Evolutionary conservation across 805 yeast species (phyloP).

Genomic region (Huiozyma naganishii): DNA sequence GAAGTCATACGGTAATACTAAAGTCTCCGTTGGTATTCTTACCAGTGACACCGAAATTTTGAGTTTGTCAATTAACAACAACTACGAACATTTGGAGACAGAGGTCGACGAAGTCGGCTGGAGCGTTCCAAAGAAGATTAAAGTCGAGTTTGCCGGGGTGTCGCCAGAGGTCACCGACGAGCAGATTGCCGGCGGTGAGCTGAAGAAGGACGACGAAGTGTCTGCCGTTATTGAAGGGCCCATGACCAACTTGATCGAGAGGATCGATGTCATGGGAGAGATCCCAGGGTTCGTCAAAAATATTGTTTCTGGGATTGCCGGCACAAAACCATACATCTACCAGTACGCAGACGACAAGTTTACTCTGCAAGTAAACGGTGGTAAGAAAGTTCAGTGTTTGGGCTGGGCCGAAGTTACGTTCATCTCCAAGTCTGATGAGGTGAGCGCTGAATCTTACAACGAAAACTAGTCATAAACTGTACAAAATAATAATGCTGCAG

Average conservation of each 20-base stretch:
- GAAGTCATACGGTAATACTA: slow-evolving; percentile 70
- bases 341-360: slow-evolving; percentile 61
- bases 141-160: slow-evolving; percentile 46
- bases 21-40: slow-evolving; percentile 70
- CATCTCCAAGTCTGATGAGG: slow-evolving; percentile 24
- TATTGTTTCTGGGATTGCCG: slow-evolving; percentile 88
- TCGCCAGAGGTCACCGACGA: slow-evolving; percentile 36
- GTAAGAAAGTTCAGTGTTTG: slow-evolving; percentile 16
- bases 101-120: slow-evolving; percentile 76
- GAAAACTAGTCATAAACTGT: slow-evolving; percentile 2
- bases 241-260: slow-evolving; percentile 56
- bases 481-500: neutral
- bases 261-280: slow-evolving; percentile 97
- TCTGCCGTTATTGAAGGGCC: slow-evolving; percentile 49
- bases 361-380: slow-evolving; percentile 14
- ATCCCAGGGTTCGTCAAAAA: slow-evolving; percentile 89
- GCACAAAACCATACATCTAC: slow-evolving; percentile 93
- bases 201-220: slow-evolving; percentile 26
- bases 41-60: slow-evolving; percentile 54
- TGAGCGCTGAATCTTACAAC: slow-evolving; percentile 15
- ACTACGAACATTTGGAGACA: slow-evolving; percentile 46
- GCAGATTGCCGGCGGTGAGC: slow-evolving; percentile 18
- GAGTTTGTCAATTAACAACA: slow-evolving; percentile 55
- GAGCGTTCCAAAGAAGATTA: slow-evolving; percentile 69
- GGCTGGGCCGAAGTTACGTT: slow-evolving; percentile 28